Conservation (phyloP, 371 early-diverging fungal genomes). For the Rhizopus microsporus region DNA sequence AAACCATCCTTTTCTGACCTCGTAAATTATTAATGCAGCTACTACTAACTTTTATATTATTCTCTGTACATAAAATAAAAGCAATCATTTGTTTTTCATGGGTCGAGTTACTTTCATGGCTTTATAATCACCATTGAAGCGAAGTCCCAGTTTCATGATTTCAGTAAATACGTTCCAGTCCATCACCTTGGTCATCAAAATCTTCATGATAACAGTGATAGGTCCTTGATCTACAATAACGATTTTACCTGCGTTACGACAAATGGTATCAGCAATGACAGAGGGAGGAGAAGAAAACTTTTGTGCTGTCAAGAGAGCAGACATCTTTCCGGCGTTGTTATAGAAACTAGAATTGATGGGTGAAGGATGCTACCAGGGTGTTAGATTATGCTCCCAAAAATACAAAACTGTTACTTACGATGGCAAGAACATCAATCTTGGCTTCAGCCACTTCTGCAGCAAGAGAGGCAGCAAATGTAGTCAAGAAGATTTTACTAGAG, state of each 20-base stretch:
- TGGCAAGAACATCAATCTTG: constrained; percentile 61
- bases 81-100: constrained; percentile 5
- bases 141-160: constrained; percentile 51
- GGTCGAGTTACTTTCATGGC: constrained; percentile 50
- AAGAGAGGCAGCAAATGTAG: constrained; percentile 58
- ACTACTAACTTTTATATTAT: constrained; percentile 8
- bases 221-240: constrained; percentile 62
- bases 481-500: constrained; percentile 61
- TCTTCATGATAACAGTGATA: constrained; percentile 56
- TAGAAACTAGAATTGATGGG: constrained; percentile 66
- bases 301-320: constrained; percentile 46
- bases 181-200: constrained; percentile 41
- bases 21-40: too few species aligned
- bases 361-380: constrained; percentile 50
- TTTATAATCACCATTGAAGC: constrained; percentile 54
- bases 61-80: constrained; percentile 5
- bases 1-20: constrained; percentile 1
- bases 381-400: not conserved
- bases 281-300: constrained; percentile 52
- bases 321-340: constrained; percentile 58
- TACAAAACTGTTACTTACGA: constrained; percentile 34
- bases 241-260: constrained; percentile 58
- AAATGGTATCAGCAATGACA: constrained; percentile 59
- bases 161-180: constrained; percentile 57
- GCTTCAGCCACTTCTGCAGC: constrained; percentile 58